These are phyloP conservation scores for Bryoerythrophyllum caledonicum DNA, from an alignment of 225 moss, liverwort and hornwort species.

Conservation along the genomic window DNA sequence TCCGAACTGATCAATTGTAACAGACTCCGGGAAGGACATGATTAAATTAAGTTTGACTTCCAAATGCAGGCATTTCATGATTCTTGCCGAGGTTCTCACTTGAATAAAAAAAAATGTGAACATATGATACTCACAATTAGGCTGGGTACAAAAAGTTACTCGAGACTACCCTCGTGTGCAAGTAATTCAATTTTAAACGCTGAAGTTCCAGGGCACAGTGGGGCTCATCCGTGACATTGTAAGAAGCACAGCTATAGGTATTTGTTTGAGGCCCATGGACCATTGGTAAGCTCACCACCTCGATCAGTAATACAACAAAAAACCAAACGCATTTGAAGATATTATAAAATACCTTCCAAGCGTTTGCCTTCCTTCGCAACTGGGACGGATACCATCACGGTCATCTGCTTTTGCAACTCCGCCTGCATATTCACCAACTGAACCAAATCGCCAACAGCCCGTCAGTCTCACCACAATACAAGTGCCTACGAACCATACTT, in stretches of 20 bases:
- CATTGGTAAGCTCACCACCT: slow-evolving; percentile 4
- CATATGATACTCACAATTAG: neutral
- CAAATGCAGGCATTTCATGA: neutral
- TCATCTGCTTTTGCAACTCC: slow-evolving; percentile 93
- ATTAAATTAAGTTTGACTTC: neutral
- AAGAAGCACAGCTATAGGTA: slow-evolving; percentile 3
- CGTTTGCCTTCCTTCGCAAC: slow-evolving; percentile 90
- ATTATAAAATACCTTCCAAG: slow-evolving; percentile 52
- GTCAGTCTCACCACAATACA: slow-evolving; percentile 12
- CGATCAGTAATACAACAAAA: neutral
- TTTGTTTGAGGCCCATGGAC: slow-evolving; percentile 1
- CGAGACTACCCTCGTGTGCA: neutral
- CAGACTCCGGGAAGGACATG: neutral
- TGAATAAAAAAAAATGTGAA: neutral
- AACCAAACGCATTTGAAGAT: neutral
- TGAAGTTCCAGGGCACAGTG: neutral
- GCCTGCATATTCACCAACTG: slow-evolving; percentile 86
- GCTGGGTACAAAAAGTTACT: neutral
- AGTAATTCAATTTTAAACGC: neutral
- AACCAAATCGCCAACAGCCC: slow-evolving; percentile 34
- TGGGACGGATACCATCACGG: slow-evolving; percentile 74
- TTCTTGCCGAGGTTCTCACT: neutral
- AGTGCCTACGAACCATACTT: slow-evolving; percentile 13
- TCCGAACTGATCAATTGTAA: neutral
- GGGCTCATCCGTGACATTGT: neutral